phyloP scores from a whole-genome alignment of 1,284 basidiomycete genomes.

The Ustilago xerochloae region DNA sequence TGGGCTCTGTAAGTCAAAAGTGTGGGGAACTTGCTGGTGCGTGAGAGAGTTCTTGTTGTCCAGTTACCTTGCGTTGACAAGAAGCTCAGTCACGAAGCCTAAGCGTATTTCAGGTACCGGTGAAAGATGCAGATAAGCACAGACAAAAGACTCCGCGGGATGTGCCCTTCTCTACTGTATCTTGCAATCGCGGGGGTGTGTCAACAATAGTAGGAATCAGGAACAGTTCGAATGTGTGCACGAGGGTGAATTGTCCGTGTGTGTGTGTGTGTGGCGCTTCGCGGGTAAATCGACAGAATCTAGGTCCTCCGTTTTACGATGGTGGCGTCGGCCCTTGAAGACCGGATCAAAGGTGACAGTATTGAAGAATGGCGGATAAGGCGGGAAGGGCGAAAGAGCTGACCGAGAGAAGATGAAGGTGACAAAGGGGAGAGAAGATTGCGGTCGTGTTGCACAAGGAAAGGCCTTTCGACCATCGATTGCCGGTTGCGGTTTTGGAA shows the following conservation, averaged over 20 bases:
- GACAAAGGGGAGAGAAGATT: background rate
- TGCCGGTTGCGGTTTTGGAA: background rate
- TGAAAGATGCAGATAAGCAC: no score
- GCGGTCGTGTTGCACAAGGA: no score
- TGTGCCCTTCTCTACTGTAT: no score
- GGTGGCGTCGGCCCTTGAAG: background rate
- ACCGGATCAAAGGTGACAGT: background rate
- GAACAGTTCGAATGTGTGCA: background rate
- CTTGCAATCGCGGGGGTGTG: no score
- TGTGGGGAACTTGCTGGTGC: background rate
- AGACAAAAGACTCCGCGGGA: no score
- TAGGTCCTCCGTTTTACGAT: background rate
- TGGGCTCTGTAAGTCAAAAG: background rate
- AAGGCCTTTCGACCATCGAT: no score
- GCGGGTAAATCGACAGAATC: background rate
- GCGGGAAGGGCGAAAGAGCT: background rate
- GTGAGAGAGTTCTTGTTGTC: background rate
- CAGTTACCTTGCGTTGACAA: no score
- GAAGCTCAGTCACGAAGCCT: no score
- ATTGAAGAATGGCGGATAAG: background rate
- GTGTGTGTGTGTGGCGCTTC: no score
- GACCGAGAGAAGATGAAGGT: background rate
- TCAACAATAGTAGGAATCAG: no score
- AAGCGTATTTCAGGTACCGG: no score
- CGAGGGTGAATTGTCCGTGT: no score